Evolutionary conservation across 139 green algal genomes (phyloP).

Genomic region (Coelastrella sp.): DNA sequence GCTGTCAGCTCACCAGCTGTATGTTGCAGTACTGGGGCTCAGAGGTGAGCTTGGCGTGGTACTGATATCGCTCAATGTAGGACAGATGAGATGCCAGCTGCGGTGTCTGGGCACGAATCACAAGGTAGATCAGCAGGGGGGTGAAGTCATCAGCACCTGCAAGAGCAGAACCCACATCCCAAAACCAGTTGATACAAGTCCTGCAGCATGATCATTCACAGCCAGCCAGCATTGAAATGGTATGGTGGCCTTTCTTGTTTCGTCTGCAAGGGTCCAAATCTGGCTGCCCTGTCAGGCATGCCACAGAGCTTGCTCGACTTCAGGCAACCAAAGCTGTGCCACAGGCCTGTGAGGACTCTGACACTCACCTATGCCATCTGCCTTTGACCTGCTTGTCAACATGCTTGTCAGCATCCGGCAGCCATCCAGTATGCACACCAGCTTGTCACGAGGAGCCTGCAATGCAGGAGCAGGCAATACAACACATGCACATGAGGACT

Average conservation of each 20-base stretch:
- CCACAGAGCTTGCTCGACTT: too few relatives aligned
- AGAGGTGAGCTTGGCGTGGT: slow-evolving; percentile 25
- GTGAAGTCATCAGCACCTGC: slow-evolving; percentile 96
- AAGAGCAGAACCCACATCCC: background rate
- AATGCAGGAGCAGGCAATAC: background rate
- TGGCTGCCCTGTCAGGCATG: too few relatives aligned
- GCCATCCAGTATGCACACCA: slow-evolving; percentile 94
- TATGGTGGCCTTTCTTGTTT: too few relatives aligned
- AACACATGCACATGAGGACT: background rate
- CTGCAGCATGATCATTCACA: too few relatives aligned
- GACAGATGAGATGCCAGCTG: slow-evolving; percentile 71
- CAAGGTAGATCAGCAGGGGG: slow-evolving; percentile 91
- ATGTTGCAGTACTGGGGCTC: slow-evolving; percentile 83
- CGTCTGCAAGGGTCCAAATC: too few relatives aligned
- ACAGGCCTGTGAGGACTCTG: too few relatives aligned
- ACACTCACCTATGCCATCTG: slow-evolving; percentile 37
- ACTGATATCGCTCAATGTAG: slow-evolving; percentile 60
- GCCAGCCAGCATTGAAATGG: too few relatives aligned
- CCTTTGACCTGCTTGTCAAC: slow-evolving; percentile 54
- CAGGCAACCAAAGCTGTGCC: too few relatives aligned
- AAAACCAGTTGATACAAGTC: too few relatives aligned
- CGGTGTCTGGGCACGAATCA: slow-evolving; percentile 81
- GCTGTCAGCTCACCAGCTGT: slow-evolving; percentile 66
- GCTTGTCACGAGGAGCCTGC: slow-evolving; percentile 96
- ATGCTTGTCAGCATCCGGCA: slow-evolving; percentile 89